Evolutionary conservation across 2,329 filamentous ascomycete species (phyloP), one percentile per base, ranked within the genome.

Genomic region (Colletotrichum sp.): DNA sequence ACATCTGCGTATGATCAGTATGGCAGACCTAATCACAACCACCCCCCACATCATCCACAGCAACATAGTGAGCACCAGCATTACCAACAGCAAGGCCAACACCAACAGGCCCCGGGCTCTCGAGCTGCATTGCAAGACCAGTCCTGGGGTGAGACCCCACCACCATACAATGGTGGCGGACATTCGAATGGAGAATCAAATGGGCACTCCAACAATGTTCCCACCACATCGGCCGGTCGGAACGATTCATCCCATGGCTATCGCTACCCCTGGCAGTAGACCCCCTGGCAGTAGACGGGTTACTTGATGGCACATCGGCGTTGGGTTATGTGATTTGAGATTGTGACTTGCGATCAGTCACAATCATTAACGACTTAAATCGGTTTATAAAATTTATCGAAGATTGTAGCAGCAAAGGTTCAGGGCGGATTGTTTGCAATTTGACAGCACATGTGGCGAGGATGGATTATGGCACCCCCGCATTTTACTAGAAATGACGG

Each of bases 201-300:
- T 60, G 27, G 66, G 18, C 28, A 70, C 48, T 28, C 66, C 27
- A 32, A 55, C 36, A 32, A 43, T 18, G 34, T 34, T 2, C 34
- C 67, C 15, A 62, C 61, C 9, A 68, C 65, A 18, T 67, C 73
- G 48, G 28, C 67, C 25, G 73, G 71, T 13, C 60, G 39, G 4
- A 60, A 73, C 8, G 79, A 77, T 22, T 30, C 75, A 16, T 72
- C 71, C 9, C 62, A 39, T 12, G 65, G 66, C 13, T 52, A 70
- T 22, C 66, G 78, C 52, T 79, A 79, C 62, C 77, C 75, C 6
- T 79, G 79, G 78, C 75, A 77, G 74, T 79, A 76, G 43, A 52
- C n/a, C 62, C 77, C 75, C 6, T 79, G 79, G 78, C 75, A 77
- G 74, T 79, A 76, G 43, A 52, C n/a, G 43, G n/a, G 43, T 12